Conservation (phyloP, 2,329 filamentous ascomycete genomes). For the Tetracladium maxilliforme region DNA sequence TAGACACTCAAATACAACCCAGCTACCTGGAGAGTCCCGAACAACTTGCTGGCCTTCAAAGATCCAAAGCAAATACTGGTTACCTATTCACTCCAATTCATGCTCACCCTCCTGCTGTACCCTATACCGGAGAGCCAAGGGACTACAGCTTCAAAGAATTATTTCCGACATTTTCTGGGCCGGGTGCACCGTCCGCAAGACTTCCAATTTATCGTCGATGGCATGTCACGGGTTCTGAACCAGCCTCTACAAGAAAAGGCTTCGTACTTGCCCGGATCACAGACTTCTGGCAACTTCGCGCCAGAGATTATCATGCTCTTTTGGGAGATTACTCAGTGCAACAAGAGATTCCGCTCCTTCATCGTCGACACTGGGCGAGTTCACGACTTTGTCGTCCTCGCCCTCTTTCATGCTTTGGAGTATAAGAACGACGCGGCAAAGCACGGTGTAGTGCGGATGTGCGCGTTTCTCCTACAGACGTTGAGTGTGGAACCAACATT, state of each 20-base stretch:
- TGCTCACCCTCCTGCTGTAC: conserved; percentile 76
- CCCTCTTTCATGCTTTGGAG: conserved; percentile 86
- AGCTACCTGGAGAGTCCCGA: conserved; percentile 83
- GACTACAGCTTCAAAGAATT: conserved; percentile 63
- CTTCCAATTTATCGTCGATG: conserved; percentile 93
- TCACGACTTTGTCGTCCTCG: conserved; percentile 82
- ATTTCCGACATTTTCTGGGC: conserved; percentile 71
- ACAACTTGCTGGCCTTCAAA: conserved; percentile 83
- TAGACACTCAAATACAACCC: conserved; percentile 93
- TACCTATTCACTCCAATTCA: conserved; percentile 71
- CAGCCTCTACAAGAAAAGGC: conserved; percentile 81
- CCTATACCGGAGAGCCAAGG: conserved; percentile 67
- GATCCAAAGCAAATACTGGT: conserved; percentile 83
- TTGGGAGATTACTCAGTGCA: conserved; percentile 95
- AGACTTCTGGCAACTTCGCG: conserved; percentile 69
- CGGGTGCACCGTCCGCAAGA: conserved; percentile 86
- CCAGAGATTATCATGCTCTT: conserved; percentile 95
- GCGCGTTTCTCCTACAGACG: conserved; percentile 90
- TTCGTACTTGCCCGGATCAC: conserved; percentile 77
- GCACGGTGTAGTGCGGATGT: conserved; percentile 90
- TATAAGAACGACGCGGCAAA: conserved; percentile 75
- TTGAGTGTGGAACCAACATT: conserved; percentile 87
- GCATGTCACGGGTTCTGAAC: conserved; percentile 83
- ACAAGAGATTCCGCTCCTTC: conserved; percentile 91
- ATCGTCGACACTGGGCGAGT: conserved; percentile 91